Conservation (phyloP, 306 rosid genomes). For the Glycine tomentella region DNA sequence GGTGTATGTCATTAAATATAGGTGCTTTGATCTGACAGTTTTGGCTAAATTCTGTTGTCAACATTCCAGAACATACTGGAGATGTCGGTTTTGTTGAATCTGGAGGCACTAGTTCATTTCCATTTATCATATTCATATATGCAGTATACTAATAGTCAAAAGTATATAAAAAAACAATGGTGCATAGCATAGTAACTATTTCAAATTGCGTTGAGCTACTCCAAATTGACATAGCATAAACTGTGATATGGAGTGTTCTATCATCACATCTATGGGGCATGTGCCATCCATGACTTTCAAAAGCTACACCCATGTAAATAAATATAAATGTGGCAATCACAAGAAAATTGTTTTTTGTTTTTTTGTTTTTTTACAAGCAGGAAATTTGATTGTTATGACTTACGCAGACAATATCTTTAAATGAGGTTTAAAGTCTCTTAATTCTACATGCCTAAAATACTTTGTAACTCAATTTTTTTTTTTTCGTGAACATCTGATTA, state of each 20-base stretch:
- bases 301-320: background rate
- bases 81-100: background rate
- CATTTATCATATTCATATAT: background rate
- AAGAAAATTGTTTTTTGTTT: background rate
- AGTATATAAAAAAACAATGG: background rate
- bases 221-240: background rate
- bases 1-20: slow-evolving; percentile 6
- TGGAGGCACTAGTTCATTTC: background rate
- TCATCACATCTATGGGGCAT: background rate
- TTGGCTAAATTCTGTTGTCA: background rate
- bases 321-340: background rate
- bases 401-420: background rate
- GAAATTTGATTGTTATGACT: background rate
- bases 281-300: background rate
- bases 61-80: background rate
- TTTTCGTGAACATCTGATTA: background rate
- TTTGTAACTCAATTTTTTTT: background rate
- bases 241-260: background rate
- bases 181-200: background rate
- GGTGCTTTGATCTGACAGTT: background rate
- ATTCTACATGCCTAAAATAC: slow-evolving; percentile 3
- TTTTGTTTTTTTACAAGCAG: background rate
- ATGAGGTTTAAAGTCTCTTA: background rate
- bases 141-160: background rate
- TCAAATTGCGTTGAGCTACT: background rate